Percentiles rank a stretch among this genome's conserved stretches.
These are phyloP conservation scores for Sugiyamaella smithiae DNA, from an alignment of 805 yeast species.

Conservation along the genomic window DNA sequence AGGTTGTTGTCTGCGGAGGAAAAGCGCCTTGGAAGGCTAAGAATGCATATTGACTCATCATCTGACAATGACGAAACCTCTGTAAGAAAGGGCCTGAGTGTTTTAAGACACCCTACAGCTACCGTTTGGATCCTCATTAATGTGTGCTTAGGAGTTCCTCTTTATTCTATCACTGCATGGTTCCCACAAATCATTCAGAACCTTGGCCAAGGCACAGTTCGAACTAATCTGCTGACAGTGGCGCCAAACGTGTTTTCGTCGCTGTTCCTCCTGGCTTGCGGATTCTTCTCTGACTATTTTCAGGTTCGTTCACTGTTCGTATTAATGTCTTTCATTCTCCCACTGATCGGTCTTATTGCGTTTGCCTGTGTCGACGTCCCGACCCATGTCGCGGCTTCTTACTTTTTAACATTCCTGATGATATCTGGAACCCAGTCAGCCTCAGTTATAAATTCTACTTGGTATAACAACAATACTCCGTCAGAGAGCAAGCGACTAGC, in stretches of 20 bases:
- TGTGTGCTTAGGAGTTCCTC: slow-evolving; percentile 47
- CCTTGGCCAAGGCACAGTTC: slow-evolving; percentile 61
- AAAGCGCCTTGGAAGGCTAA: slow-evolving; percentile 42
- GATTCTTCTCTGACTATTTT: slow-evolving; percentile 42
- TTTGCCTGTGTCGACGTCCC: slow-evolving; percentile 44
- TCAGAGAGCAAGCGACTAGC: slow-evolving; percentile 45
- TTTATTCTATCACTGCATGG: slow-evolving; percentile 48
- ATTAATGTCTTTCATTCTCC: slow-evolving; percentile 37
- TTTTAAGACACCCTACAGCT: slow-evolving; percentile 45
- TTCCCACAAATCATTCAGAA: slow-evolving; percentile 53
- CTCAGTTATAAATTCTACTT: slow-evolving; percentile 48
- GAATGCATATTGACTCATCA: slow-evolving; percentile 45
- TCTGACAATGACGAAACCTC: slow-evolving; percentile 39
- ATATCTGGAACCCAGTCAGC: slow-evolving; percentile 48
- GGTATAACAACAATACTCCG: slow-evolving; percentile 50
- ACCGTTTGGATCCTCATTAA: slow-evolving; percentile 45
- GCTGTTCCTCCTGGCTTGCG: slow-evolving; percentile 37
- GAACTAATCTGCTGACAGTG: slow-evolving; percentile 64
- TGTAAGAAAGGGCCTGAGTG: slow-evolving; percentile 41
- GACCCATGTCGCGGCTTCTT: slow-evolving; percentile 39
- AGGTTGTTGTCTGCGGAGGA: slow-evolving; percentile 52
- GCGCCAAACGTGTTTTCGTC: slow-evolving; percentile 52
- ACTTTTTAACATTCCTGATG: slow-evolving; percentile 46
- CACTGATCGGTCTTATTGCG: slow-evolving; percentile 46
- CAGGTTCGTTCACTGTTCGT: slow-evolving; percentile 40